Evolutionary conservation across 2,329 filamentous ascomycete species (phyloP), one percentile per base, ranked within the genome.

Genomic region (Venturia oleaginea): DNA sequence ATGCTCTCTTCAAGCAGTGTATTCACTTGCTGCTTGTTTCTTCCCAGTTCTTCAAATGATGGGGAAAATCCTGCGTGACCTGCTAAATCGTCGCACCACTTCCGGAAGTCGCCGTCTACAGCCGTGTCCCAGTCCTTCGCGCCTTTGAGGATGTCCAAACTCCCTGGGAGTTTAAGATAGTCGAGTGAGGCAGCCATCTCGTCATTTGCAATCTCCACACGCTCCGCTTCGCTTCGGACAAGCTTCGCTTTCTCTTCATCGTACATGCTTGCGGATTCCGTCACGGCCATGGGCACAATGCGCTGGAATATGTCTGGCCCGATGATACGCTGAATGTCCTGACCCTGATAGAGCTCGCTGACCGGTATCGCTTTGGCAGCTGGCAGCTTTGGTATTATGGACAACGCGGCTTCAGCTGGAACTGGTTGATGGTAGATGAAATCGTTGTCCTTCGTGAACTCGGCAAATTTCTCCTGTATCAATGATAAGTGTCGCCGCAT

Each of bases 181-280:
- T 97, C 93, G 66, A 99, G 77, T 69, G 92, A 96, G 19, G 94
- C 91, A 2, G 90, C 93, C 90, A 99, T 95, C 76, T 99, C 94
- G 64, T 92, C 87, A 70, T 97, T 95, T 19, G 94, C 93, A 40
- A 88, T 87, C 70, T 97, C 93, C 0, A 96, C 92, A 69, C 91
- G 87, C 75, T 99, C 94, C 0, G 91, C 92, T 76, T 99, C 95
- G 2, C 93, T 93, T 65, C 94, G 86, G 48, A 97, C 87, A 65
- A 99, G 78, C 75, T 99, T 97, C 15, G 94, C 94, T 77, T 99
- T 99, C 75, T 99, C 94, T 76, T 99, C 94, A 68, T 97, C 94
- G 74, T 99, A 99, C 70, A 97, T 78, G 78, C 94, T 97, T 15
- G 94, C 94, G 30, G 91, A 95, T 75, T 99, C 93, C 0, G 94